A percentile compares a stretch with the other conserved stretches of the same genome.
These are phyloP conservation scores for Arachnomyces sp. DNA, from an alignment of 2,329 filamentous ascomycete genomes.

Conservation along the genomic window DNA sequence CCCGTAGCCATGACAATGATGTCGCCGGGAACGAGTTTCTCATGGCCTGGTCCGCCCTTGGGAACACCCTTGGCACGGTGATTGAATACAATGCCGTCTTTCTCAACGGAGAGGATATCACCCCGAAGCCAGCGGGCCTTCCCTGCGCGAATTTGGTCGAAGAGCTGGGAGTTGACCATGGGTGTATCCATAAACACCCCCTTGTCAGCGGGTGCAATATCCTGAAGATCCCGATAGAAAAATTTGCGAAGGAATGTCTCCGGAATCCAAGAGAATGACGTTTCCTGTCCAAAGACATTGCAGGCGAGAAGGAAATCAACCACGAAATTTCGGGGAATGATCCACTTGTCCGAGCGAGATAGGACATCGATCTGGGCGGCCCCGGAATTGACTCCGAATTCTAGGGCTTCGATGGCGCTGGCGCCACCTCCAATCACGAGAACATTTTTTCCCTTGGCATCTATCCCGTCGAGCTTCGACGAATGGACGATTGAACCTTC, in stretches of 20 bases:
- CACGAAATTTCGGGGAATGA: slow-evolving; percentile 71
- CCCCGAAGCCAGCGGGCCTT: slow-evolving; percentile 73
- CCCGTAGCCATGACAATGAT: slow-evolving; percentile 79
- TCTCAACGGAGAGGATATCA: slow-evolving; percentile 62
- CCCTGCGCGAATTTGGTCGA: slow-evolving; percentile 64
- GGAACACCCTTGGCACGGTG: slow-evolving; percentile 64
- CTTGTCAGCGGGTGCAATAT: slow-evolving; percentile 61
- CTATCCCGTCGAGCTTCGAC: slow-evolving; percentile 63
- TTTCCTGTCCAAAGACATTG: slow-evolving; percentile 75
- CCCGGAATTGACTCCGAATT: slow-evolving; percentile 63
- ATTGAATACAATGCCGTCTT: slow-evolving; percentile 62
- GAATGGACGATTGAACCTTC: slow-evolving; percentile 68
- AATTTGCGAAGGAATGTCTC: slow-evolving; percentile 66
- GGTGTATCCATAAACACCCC: slow-evolving; percentile 78
- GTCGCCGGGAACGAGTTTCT: slow-evolving; percentile 62
- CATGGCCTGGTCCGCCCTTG: slow-evolving; percentile 63
- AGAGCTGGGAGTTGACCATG: slow-evolving; percentile 78
- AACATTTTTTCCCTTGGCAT: slow-evolving; percentile 66
- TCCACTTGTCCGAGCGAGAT: slow-evolving; percentile 76
- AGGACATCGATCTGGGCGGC: slow-evolving; percentile 66
- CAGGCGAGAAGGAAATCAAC: slow-evolving; percentile 66
- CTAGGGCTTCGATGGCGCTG: slow-evolving; percentile 72
- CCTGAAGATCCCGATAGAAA: slow-evolving; percentile 74
- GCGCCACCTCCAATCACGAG: slow-evolving; percentile 72
- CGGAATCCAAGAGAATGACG: slow-evolving; percentile 66